A percentile compares a stretch with the other conserved stretches of the same genome.
phyloP scores from a whole-genome alignment of 139 green algal genomes.

The Haematococcus sp. region DNA sequence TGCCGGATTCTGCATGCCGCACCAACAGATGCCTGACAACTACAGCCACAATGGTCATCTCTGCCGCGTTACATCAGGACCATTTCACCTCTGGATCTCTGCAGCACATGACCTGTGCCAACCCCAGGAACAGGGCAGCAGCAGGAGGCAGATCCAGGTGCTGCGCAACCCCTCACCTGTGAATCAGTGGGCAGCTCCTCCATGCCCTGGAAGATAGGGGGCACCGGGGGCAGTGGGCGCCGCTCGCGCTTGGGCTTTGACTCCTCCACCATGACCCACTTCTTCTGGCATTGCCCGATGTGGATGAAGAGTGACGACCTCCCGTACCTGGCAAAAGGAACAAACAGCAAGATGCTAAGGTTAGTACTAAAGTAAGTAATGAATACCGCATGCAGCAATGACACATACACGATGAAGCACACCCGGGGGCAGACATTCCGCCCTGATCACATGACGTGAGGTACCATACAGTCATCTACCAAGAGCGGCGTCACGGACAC shows the following conservation, averaged over 20 bases:
- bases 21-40: too few species aligned
- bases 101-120: too few species aligned
- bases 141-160: neutral
- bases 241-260: slow-evolving; percentile 34
- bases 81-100: too few species aligned
- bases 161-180: neutral
- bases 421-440: too few species aligned
- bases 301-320: slow-evolving; percentile 34
- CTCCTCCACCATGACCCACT: slow-evolving; percentile 35
- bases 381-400: neutral
- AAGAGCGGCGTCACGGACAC: too few species aligned
- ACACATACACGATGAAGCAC: neutral
- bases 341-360: neutral
- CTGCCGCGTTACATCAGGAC: too few species aligned
- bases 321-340: slow-evolving; percentile 2
- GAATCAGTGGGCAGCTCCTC: slow-evolving; percentile 33
- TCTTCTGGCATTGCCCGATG: slow-evolving; percentile 48
- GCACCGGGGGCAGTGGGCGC: slow-evolving; percentile 33
- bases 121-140: too few species aligned
- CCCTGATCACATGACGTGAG: too few species aligned
- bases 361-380: neutral
- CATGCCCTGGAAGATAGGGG: slow-evolving; percentile 21
- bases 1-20: too few species aligned
- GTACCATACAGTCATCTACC: too few species aligned
- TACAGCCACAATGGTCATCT: too few species aligned